A percentile compares a stretch with the other conserved stretches of the same genome.
phyloP scores from a whole-genome alignment of 1,284 basidiomycete species.

The Malassezia globosa region DNA sequence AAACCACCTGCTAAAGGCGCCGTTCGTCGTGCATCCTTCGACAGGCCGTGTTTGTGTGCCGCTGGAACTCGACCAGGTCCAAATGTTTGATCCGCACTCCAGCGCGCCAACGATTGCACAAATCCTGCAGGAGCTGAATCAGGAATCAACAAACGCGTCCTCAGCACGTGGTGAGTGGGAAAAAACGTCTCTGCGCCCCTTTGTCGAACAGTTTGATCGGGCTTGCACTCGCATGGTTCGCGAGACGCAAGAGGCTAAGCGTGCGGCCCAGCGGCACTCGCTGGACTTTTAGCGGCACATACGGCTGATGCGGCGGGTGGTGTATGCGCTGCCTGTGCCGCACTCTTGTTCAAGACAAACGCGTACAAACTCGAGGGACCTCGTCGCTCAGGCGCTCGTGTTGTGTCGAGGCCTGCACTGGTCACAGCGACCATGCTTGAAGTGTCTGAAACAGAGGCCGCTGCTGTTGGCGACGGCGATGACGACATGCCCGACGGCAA shows the following conservation, averaged over 20 bases:
- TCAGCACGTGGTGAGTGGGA: conserved; percentile 50
- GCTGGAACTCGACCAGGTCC: conserved; percentile 65
- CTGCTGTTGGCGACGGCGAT: background rate
- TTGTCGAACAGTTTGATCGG: conserved; percentile 76
- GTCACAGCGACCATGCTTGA: conserved; percentile 11
- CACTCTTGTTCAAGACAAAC: conserved; percentile 11
- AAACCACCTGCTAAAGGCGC: conserved; percentile 94
- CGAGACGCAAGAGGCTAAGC: conserved; percentile 27
- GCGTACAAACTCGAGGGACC: conserved; percentile 13
- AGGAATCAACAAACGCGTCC: conserved; percentile 21
- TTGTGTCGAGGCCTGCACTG: conserved; percentile 5
- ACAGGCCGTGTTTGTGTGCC: conserved; percentile 94
- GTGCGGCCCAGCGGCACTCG: conserved; percentile 6
- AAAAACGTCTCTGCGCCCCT: conserved; percentile 61
- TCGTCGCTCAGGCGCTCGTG: conserved; percentile 2
- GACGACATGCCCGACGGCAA: too few species aligned
- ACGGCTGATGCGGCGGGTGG: too few species aligned
- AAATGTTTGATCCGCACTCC: conserved; percentile 68
- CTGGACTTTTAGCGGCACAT: conserved; percentile 6
- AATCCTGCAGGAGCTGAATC: conserved; percentile 64
- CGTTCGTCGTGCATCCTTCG: conserved; percentile 92
- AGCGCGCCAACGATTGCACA: conserved; percentile 73
- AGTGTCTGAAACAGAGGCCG: background rate
- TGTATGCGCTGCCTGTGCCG: conserved; percentile 4
- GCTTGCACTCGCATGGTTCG: conserved; percentile 54